Conservation (phyloP, 2,329 filamentous ascomycete genomes). For the Coleophoma eucalyptorum region DNA sequence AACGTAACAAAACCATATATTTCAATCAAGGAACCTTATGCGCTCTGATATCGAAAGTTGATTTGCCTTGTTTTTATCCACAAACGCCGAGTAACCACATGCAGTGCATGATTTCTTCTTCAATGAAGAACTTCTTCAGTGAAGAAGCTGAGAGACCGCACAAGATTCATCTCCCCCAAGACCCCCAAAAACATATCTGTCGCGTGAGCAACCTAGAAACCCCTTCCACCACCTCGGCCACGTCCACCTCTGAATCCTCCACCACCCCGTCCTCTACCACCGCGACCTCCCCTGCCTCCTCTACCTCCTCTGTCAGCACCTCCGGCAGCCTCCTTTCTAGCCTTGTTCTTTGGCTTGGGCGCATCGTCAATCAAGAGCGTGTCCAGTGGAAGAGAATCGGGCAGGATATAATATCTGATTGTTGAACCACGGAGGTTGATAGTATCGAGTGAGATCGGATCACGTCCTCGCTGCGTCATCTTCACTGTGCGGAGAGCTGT, state of each 20-base stretch:
- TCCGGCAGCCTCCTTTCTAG: slow-evolving; percentile 77
- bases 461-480: slow-evolving; percentile 88
- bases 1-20: neutral
- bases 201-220: slow-evolving; percentile 23
- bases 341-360: slow-evolving; percentile 99
- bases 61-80: slow-evolving; percentile 16
- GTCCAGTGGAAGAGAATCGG: slow-evolving; percentile 91
- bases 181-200: neutral
- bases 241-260: slow-evolving; percentile 47
- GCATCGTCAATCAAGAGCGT: slow-evolving; percentile 94
- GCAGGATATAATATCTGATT: slow-evolving; percentile 94
- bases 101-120: neutral
- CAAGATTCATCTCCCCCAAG: neutral
- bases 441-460: slow-evolving; percentile 83
- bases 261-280: slow-evolving; percentile 42
- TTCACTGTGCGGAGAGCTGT: slow-evolving; percentile 92
- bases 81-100: slow-evolving; percentile 14
- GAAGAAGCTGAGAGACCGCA: neutral
- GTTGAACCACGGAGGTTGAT: slow-evolving; percentile 97
- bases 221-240: slow-evolving; percentile 40
- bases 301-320: slow-evolving; percentile 49
- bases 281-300: slow-evolving; percentile 41
- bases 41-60: slow-evolving; percentile 6
- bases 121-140: neutral
- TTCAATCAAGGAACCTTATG: neutral